Evolutionary conservation across 2,329 filamentous ascomycete species (phyloP).

Genomic region (Ophiocordyceps sinensis): DNA sequence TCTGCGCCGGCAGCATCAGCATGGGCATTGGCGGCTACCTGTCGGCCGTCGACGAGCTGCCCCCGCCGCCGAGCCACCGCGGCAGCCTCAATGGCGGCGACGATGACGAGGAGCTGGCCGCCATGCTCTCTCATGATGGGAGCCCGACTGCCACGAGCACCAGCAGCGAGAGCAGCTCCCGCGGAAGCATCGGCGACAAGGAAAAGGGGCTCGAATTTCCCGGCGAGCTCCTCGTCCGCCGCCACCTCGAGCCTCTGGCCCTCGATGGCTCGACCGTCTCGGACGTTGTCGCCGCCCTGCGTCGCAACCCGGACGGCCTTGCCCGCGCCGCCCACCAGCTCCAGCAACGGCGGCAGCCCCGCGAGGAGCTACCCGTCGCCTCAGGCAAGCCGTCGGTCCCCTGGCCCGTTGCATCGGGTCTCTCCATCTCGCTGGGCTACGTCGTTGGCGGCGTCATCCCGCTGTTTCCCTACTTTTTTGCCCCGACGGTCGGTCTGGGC

Average conservation of each 20-base stretch:
- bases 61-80: not conserved
- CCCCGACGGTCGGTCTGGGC: conserved; percentile 19
- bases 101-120: conserved; percentile 9
- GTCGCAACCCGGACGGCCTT: conserved; percentile 16
- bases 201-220: conserved; percentile 3
- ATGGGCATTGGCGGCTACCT: conserved; percentile 63
- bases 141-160: conserved; percentile 1
- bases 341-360: not conserved
- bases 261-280: conserved; percentile 10
- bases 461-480: conserved; percentile 46
- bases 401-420: conserved; percentile 32
- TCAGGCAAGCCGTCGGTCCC: conserved; percentile 8
- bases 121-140: conserved; percentile 10
- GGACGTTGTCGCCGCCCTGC: conserved; percentile 12
- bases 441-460: conserved; percentile 48
- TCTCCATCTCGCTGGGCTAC: conserved; percentile 48
- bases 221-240: conserved; percentile 13
- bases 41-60: conserved; percentile 32
- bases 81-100: not conserved
- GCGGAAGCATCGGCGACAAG: conserved; percentile 3
- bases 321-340: conserved; percentile 9
- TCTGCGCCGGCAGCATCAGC: conserved; percentile 56
- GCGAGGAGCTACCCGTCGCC: not conserved
- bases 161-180: not conserved
- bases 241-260: conserved; percentile 17